Evolutionary conservation across 805 yeast species (phyloP), one percentile per base, ranked within the genome.

Genomic region (Myxozyma lipomycoides): DNA sequence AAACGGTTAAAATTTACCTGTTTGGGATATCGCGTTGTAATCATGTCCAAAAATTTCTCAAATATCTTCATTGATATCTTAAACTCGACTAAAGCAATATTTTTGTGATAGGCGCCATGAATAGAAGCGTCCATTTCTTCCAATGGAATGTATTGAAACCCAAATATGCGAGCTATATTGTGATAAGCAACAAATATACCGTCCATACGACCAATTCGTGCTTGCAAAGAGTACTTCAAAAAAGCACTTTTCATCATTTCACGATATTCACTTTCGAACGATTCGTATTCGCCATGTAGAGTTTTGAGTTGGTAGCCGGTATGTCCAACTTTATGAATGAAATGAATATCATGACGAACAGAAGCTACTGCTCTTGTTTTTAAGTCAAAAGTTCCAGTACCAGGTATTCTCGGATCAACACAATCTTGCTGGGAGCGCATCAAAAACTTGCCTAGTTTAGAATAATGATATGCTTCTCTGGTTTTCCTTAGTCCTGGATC

Each of bases 191-290:
- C 75, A 60, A 86, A 88, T 2, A 93, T 87, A 4, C 98, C 98
- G 67, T 90, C 97, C 98, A 93, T 91, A 61, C 85, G 82, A 2
- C 98, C 98, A 38, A 91, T 85, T 55, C 97, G 75, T 0, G 96
- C 98, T 67, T 93, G 98, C 58, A 91, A 73, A 2, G 86, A 78
- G 64, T 91, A 91, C 68, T 91, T 91, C 60, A 91, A 71, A 68
- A 91, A 69, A 0, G 93, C 83, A 1, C 91, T 78, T 51, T 86
- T 71, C 17, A 83, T 78, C 61, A 91, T 74, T 62, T 91, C 98
- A 54, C 71, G 74, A 64, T 77, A 75, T 63, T 91, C 98, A 18
- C 90, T 73, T 60, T 85, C 88, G 65, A 81, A 86, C n/a, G 95
- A 84, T 65, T 88, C 96, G 63, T 68, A 81, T 35, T 67, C 65